phyloP scores from a whole-genome alignment of 805 yeast genomes.

The Wickerhamomyces bisporus region DNA sequence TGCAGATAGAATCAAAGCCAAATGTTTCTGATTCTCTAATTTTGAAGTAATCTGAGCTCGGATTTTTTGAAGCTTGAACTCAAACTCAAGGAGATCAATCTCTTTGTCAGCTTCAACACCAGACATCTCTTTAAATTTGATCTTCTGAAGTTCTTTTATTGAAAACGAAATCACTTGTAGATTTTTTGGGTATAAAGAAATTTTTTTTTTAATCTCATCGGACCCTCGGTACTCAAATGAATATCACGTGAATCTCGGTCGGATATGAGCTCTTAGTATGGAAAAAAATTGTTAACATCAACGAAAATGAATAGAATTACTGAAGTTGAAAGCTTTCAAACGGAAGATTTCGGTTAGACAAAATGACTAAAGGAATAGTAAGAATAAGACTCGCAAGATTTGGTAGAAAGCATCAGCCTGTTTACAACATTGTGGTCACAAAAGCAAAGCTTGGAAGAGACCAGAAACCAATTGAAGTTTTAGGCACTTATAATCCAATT shows the following conservation, averaged over 20 bases:
- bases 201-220: slow-evolving; percentile 2
- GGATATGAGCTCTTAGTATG: no score
- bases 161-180: no score
- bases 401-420: slow-evolving; percentile 84
- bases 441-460: slow-evolving; percentile 73
- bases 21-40: slow-evolving; percentile 78
- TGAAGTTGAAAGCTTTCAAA: background rate
- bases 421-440: slow-evolving; percentile 89
- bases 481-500: slow-evolving; percentile 88
- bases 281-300: background rate
- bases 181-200: background rate
- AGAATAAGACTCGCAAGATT: slow-evolving; percentile 89
- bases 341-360: background rate
- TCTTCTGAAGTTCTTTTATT: no score
- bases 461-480: slow-evolving; percentile 85
- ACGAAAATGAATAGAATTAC: no score
- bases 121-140: slow-evolving; percentile 2
- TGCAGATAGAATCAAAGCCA: slow-evolving; percentile 78
- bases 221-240: background rate
- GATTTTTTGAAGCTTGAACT: slow-evolving; percentile 59
- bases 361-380: slow-evolving; percentile 62
- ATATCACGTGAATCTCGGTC: background rate
- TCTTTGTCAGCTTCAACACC: slow-evolving; percentile 15
- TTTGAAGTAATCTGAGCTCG: slow-evolving; percentile 74
- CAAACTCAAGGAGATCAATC: slow-evolving; percentile 31